Evolutionary conservation across 306 rosid genomes (phyloP), one percentile per base, ranked within the genome.

Genomic region (Cucurbita pepo): DNA sequence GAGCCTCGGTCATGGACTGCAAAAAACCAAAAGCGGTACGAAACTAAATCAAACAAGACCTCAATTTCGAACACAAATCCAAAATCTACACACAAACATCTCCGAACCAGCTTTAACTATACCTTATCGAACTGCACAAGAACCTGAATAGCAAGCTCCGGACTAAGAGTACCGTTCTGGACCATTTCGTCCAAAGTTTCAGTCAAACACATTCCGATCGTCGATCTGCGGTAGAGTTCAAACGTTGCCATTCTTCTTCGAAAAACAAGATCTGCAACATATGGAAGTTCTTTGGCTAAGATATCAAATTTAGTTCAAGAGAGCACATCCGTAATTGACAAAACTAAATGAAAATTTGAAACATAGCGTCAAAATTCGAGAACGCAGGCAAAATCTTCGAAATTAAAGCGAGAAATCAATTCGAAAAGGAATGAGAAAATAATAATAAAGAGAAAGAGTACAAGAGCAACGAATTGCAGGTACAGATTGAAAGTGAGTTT

Each of bases 111-210:
- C 13, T 37, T n/a, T 30, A 67, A 48, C 63, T 25, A 3, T 53
- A 94, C 98, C 97, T 90, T 90, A 69, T 94, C 98, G 78, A 94
- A 94, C 88, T 89, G 98, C 12, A 90, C 90, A 16, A 90, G 97
- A 81, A 94, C 94, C 85, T 94, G 89, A 79, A 94, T 87, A n/a
- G 98, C 98, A 56, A 86, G 87, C 78, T 94, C 97, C 3, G 97
- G 98, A 79, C 83, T 86, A 73, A 89, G 97, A 58, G 97, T 89
- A 25, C 96, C 94, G 37, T 34, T 87, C 82, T 75, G 87, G 79
- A 94, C 98, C 98, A 94, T 90, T 82, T 87, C 97, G 37, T 90
- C 98, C 88, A 90, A 80, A 75, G 97, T 89, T 81, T 94, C 96
- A 5, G 94, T 90, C 56, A 90, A 80, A 72, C 96, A 90, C 89